Evolutionary conservation across 2,329 filamentous ascomycete genomes (phyloP).

Genomic region (Colletotrichum musicola): DNA sequence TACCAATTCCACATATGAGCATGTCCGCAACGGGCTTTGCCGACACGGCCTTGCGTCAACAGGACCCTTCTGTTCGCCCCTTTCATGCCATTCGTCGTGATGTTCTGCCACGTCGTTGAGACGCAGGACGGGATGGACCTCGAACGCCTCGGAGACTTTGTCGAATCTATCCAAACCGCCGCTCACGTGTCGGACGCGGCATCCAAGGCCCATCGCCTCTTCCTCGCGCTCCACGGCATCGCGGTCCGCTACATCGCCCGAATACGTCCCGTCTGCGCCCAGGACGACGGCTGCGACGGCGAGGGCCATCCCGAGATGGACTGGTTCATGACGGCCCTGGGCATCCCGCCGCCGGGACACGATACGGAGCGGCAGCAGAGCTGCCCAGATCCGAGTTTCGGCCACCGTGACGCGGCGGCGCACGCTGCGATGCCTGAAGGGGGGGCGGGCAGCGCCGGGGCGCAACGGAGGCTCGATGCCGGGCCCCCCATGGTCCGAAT

Average conservation of each 20-base stretch:
- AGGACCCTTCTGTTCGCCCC: constrained; percentile 63
- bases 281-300: not conserved
- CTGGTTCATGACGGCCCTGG: not conserved
- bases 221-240: constrained; percentile 68
- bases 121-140: constrained; percentile 56
- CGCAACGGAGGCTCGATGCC: no score
- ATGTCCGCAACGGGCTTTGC: no score
- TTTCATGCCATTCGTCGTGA: constrained; percentile 66
- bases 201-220: constrained; percentile 68
- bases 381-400: no score
- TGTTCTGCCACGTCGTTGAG: constrained; percentile 64
- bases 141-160: constrained; percentile 61
- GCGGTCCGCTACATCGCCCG: constrained; percentile 66
- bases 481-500: constrained; percentile 48
- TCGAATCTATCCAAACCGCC: constrained; percentile 62
- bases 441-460: no score
- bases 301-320: constrained; percentile 45
- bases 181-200: constrained; percentile 60
- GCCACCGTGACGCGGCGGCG: no score
- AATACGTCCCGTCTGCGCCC: not conserved
- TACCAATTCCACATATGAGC: not conserved
- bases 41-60: not conserved
- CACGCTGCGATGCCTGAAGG: no score
- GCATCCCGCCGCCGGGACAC: not conserved
- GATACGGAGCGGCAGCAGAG: not conserved